Conservation (phyloP, 257 asterid species). For the Solanum piurae region DNA sequence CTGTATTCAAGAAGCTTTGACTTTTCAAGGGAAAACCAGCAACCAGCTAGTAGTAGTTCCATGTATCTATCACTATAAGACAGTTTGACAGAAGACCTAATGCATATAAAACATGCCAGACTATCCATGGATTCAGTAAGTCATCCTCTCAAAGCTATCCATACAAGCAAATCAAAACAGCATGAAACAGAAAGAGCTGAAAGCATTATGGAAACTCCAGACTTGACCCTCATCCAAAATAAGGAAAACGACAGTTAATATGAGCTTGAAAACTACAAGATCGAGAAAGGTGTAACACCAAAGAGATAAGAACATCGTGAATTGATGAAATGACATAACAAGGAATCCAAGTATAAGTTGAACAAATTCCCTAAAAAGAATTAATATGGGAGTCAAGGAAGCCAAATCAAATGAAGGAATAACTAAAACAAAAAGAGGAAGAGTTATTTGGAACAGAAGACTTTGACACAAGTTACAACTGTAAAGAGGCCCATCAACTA, state of each 20-base stretch:
- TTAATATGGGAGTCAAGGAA: not conserved
- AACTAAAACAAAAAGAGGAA: not conserved
- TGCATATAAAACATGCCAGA: not conserved
- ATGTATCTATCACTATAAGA: not conserved
- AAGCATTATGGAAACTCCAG: not conserved
- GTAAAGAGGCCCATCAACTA: not conserved
- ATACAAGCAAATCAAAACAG: not conserved
- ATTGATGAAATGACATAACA: not conserved
- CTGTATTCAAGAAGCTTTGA: not conserved
- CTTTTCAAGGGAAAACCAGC: not conserved
- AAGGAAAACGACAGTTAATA: not conserved
- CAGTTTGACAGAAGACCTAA: not conserved
- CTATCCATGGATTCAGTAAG: not conserved
- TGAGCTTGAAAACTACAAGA: not conserved
- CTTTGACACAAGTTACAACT: not conserved
- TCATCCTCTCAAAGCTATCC: not conserved
- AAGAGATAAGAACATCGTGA: not conserved
- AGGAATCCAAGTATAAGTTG: not conserved
- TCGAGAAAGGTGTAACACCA: not conserved
- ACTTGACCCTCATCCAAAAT: not conserved
- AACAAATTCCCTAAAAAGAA: not conserved
- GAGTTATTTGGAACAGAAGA: not conserved
- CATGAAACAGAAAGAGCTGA: not conserved
- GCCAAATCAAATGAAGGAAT: not conserved
- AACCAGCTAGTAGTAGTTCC: not conserved